Conservation (phyloP, 2,329 filamentous ascomycete species). For the Alternaria dauci region DNA sequence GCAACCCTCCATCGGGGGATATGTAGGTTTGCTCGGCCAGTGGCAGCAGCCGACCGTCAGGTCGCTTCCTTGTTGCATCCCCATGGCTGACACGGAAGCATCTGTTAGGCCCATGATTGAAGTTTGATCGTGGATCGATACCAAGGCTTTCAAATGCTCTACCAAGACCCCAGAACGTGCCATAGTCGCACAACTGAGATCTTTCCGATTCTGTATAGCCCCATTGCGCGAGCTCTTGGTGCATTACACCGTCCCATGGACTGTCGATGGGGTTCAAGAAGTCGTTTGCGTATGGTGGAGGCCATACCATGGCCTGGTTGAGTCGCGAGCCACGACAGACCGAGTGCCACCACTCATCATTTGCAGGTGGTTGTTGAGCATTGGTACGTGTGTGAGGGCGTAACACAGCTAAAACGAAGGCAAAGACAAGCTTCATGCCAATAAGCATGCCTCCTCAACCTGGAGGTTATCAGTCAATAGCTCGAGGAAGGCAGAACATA, state of each 20-base stretch:
- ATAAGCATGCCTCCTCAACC: background rate
- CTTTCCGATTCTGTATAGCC: background rate
- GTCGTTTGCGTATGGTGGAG: background rate
- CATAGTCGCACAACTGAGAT: slow-evolving; percentile 1
- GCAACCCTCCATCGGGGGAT: background rate
- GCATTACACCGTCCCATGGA: background rate
- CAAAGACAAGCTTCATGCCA: background rate
- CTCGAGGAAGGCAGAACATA: background rate
- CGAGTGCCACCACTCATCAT: background rate
- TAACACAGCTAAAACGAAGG: background rate
- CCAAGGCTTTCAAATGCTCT: background rate
- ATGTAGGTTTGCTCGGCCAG: slow-evolving; percentile 1
- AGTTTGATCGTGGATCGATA: background rate
- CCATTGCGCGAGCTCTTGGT: slow-evolving; percentile 3
- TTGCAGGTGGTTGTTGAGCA: background rate
- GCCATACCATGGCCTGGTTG: background rate
- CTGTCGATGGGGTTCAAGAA: background rate
- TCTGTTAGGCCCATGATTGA: background rate
- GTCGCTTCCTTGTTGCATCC: background rate
- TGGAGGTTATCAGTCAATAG: background rate
- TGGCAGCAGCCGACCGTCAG: background rate
- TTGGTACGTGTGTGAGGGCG: background rate
- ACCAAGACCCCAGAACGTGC: slow-evolving; percentile 1
- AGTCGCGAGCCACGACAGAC: background rate
- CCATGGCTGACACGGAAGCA: slow-evolving; percentile 4